A percentile compares a stretch with the other conserved stretches of the same genome.
Conservation (phyloP, 2,329 filamentous ascomycete species). For the Fusarium sp. region DNA sequence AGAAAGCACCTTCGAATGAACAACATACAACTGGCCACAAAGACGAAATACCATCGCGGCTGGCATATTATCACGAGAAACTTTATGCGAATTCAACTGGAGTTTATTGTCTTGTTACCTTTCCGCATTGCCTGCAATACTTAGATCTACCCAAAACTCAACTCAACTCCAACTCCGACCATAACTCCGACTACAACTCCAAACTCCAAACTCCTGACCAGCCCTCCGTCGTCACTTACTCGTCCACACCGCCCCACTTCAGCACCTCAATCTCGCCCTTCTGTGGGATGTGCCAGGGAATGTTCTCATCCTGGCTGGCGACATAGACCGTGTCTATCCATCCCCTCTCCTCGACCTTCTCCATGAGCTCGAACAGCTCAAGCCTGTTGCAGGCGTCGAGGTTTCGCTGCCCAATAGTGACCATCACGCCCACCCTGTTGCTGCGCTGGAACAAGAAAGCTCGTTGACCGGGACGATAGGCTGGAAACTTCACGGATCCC, state of each 20-base stretch:
- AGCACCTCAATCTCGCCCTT: background rate
- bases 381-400: slow-evolving; percentile 23
- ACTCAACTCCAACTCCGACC: background rate
- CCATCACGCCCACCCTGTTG: background rate
- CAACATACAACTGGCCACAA: background rate
- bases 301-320: slow-evolving; percentile 13
- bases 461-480: slow-evolving; percentile 19
- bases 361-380: slow-evolving; percentile 34
- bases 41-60: background rate
- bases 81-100: background rate
- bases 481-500: slow-evolving; percentile 1
- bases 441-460: slow-evolving; percentile 23
- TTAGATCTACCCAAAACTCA: background rate
- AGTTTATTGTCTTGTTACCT: background rate
- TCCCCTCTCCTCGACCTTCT: slow-evolving; percentile 26
- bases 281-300: slow-evolving; percentile 13
- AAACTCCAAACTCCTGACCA: background rate
- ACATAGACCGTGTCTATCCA: slow-evolving; percentile 50
- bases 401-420: slow-evolving; percentile 4
- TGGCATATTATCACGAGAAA: background rate
- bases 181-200: background rate
- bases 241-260: background rate
- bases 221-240: background rate
- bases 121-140: background rate
- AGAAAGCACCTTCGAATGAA: background rate